Percentiles rank a stretch among this genome's conserved stretches.
phyloP scores from a whole-genome alignment of 805 yeast species.

The Hanseniaspora meyeri region DNA sequence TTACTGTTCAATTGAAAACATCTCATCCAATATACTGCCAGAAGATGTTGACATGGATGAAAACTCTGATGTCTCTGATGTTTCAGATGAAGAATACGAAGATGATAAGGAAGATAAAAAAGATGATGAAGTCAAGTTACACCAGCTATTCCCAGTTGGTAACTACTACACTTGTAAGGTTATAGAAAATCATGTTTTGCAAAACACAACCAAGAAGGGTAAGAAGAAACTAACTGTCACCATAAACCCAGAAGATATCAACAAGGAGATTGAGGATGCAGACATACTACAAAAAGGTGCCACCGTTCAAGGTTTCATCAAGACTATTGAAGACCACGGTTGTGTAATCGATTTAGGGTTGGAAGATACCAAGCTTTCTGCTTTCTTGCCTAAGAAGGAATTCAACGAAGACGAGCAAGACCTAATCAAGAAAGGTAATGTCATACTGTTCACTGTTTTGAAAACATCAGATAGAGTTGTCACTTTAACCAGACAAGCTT shows the following conservation, averaged over 20 bases:
- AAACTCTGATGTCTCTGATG: constrained; percentile 32
- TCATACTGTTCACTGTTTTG: constrained; percentile 48
- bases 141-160: constrained; percentile 49
- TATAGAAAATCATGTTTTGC: constrained; percentile 39
- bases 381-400: constrained; percentile 67
- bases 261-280: constrained; percentile 45
- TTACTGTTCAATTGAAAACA: constrained; percentile 57
- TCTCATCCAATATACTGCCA: constrained; percentile 54
- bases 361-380: constrained; percentile 34
- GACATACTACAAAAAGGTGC: constrained; percentile 49
- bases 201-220: constrained; percentile 28
- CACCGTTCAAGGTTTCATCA: constrained; percentile 62
- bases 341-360: constrained; percentile 60
- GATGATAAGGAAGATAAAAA: constrained; percentile 25
- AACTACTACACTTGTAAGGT: constrained; percentile 80
- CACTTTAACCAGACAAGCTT: constrained; percentile 44
- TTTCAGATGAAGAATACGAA: constrained; percentile 33
- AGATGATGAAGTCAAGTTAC: constrained; percentile 44
- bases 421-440: constrained; percentile 43
- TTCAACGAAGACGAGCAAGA: constrained; percentile 33
- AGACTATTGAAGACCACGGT: constrained; percentile 88
- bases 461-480: constrained; percentile 35
- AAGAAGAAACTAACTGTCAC: constrained; percentile 54
- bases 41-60: constrained; percentile 30
- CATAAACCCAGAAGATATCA: constrained; percentile 63